Conservation (phyloP, 148 eudicot species). For the Camellia lanceoleosa region DNA sequence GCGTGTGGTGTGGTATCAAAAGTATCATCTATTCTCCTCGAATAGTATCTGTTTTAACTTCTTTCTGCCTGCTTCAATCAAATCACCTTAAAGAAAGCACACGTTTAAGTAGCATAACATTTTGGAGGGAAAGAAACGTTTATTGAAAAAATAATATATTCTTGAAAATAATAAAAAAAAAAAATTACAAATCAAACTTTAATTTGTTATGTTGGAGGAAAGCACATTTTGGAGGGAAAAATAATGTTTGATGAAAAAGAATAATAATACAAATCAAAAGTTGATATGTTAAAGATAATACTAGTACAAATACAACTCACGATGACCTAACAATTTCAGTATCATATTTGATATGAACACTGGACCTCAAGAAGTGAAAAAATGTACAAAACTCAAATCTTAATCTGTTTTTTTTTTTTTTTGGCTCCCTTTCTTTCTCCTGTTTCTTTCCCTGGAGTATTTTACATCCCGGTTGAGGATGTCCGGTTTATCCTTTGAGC, state of each 20-base stretch:
- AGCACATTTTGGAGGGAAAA: background rate
- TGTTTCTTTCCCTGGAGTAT: background rate
- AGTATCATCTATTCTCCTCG: no score
- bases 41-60: no score
- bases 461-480: conserved; percentile 69
- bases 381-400: conserved; percentile 7
- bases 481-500: conserved; percentile 92
- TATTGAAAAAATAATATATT: no score
- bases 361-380: background rate
- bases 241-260: background rate
- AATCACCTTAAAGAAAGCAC: no score
- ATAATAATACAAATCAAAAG: conserved; percentile 14
- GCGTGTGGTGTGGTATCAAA: no score
- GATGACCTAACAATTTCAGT: background rate
- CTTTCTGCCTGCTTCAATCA: no score
- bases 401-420: background rate
- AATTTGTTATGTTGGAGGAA: no score
- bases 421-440: background rate
- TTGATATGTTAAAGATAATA: background rate
- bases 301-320: background rate
- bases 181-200: background rate
- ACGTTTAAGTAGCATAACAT: no score
- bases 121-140: no score
- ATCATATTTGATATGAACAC: background rate
- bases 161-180: background rate